Base-by-base conservation (phyloP, 2,329 filamentous ascomycete species). In the Bipolaris sorokiniana region DNA sequence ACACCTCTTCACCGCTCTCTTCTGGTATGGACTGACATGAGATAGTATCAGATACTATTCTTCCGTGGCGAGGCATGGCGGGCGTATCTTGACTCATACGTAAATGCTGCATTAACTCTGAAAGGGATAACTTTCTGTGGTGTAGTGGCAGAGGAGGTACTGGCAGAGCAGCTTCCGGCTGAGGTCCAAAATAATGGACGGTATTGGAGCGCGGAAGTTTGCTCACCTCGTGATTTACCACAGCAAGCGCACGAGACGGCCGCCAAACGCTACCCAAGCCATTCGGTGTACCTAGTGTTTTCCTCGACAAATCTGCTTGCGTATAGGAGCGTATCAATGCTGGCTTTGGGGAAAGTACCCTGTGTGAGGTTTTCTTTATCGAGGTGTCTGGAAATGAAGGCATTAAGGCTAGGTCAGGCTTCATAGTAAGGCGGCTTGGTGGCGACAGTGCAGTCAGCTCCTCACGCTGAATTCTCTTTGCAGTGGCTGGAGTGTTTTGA, bases 191-290 rank as follows among this genome's bases (percentile, higher is more conserved):
- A 58, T 58, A 42, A 50, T 74, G 67, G 49, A 69, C 68, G 36
- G 71, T 73, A 28, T 59, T 62, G 51, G 70, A 72, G 54, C 63
- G 68, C 60, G 71, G 65, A 26, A 74, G 54, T 56, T 66, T 62
- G 63, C 64, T 76, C 70, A 75, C 73, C 72, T 76, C 67, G 60
- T 68, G 59, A 46, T 66, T 71, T 54, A 56, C 51, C 28, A 51
- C 54, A 49, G 54, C 60, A 46, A 61, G 54, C 56, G 64, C 48
- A 52, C 55, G 59, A 49, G 68, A 69, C n/a, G 63, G 58, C n/a
- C 63, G 56, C 59, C 63, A 66, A 45, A 60, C 55, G 46, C 64
- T 62, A 40, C 47, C 64, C 34, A 69, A 48, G 31, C 60, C 63
- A 38, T 65, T 63, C 16, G 67, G 62, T 22, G 66, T 67, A 13